These are phyloP conservation scores for Calonectria montana DNA, from an alignment of 2,329 filamentous ascomycete species.

Conservation along the genomic window DNA sequence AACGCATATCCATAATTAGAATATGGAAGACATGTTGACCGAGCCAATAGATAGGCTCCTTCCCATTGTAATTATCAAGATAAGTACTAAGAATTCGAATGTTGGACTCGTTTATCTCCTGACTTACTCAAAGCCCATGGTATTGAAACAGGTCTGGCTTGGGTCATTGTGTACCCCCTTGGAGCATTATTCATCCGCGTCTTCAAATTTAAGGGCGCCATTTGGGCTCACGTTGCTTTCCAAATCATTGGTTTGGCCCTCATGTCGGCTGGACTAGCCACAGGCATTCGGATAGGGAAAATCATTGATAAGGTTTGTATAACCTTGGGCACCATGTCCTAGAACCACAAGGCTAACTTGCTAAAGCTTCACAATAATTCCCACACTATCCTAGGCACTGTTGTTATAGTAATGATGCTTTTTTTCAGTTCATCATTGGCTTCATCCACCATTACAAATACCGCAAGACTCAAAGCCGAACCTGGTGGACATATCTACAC, in stretches of 20 bases:
- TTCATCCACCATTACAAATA: neutral
- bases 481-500: neutral
- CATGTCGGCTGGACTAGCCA: neutral
- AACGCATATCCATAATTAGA: neutral
- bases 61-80: neutral
- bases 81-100: neutral
- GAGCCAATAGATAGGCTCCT: neutral
- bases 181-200: constrained; percentile 2
- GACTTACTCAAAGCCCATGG: neutral
- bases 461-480: neutral
- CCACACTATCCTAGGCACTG: neutral
- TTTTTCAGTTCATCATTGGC: constrained; percentile 1
- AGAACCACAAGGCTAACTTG: neutral
- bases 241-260: neutral
- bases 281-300: neutral
- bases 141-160: neutral
- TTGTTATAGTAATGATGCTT: neutral
- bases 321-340: neutral
- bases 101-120: neutral
- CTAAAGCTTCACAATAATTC: neutral
- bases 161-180: neutral
- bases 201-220: neutral
- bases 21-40: neutral
- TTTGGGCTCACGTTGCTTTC: constrained; percentile 4
- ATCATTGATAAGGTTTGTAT: neutral